Conservation (phyloP, 1,284 basidiomycete species). For the Veloboletus limbatus region DNA sequence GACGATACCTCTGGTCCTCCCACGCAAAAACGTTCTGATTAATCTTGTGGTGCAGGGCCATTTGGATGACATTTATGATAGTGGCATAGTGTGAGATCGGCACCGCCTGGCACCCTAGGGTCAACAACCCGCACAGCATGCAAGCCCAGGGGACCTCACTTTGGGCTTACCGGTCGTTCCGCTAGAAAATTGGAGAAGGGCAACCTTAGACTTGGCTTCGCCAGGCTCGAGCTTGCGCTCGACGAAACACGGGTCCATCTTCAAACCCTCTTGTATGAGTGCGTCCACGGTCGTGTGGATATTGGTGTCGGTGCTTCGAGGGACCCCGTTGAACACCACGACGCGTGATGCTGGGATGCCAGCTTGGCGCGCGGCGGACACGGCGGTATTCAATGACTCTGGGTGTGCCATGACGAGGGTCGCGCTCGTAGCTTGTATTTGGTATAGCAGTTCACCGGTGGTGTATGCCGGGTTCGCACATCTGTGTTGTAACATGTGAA, state of each 20-base stretch:
- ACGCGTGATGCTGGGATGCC: constrained; percentile 53
- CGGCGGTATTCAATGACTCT: constrained; percentile 46
- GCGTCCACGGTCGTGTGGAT: constrained; percentile 35
- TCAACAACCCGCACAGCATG: background rate
- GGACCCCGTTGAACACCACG: constrained; percentile 45
- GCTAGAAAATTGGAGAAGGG: constrained; percentile 72
- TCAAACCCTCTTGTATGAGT: constrained; percentile 40
- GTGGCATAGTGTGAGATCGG: constrained; percentile 59
- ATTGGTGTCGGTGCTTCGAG: constrained; percentile 17
- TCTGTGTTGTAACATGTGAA: constrained; percentile 17
- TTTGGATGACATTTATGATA: constrained; percentile 59
- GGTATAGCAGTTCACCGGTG: constrained; percentile 62
- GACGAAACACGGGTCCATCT: constrained; percentile 32
- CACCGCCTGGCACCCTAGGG: constrained; percentile 45
- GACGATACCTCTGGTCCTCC: constrained; percentile 43
- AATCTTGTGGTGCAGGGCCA: constrained; percentile 46
- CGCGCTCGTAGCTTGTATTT: constrained; percentile 54
- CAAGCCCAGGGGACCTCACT: constrained; percentile 27
- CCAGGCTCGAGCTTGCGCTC: constrained; percentile 52
- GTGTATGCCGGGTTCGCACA: constrained; percentile 69
- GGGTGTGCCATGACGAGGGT: constrained; percentile 60
- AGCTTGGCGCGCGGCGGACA: constrained; percentile 51
- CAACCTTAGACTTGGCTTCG: constrained; percentile 68
- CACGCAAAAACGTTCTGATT: constrained; percentile 38
- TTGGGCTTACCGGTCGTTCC: constrained; percentile 69